Conservation (phyloP, 2,329 filamentous ascomycete genomes). For the Akanthomyces dipterigenus region DNA sequence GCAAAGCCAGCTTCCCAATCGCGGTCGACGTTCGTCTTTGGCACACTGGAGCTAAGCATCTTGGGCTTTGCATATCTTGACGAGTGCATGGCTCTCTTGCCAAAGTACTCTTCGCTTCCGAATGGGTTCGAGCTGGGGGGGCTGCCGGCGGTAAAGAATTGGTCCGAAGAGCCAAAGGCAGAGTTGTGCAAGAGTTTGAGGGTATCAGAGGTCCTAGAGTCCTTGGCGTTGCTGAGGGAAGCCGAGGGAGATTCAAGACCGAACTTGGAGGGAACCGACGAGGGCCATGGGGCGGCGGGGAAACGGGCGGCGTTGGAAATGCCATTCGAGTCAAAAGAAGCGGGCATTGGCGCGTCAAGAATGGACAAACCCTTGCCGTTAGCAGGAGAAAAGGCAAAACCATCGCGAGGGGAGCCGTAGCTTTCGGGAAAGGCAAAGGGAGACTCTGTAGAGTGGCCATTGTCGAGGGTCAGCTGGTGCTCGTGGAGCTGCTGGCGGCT, state of each 20-base stretch:
- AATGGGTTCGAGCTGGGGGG: slow-evolving; percentile 47
- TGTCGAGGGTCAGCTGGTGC: slow-evolving; percentile 47
- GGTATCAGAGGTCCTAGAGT: slow-evolving; percentile 54
- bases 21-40: slow-evolving; percentile 55
- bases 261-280: slow-evolving; percentile 88
- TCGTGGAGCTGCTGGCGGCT: slow-evolving; percentile 37
- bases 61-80: slow-evolving; percentile 61
- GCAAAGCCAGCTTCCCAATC: slow-evolving; percentile 65
- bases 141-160: slow-evolving; percentile 47
- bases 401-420: slow-evolving; percentile 80
- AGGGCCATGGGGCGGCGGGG: slow-evolving; percentile 71
- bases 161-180: slow-evolving; percentile 59
- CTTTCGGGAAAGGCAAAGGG: slow-evolving; percentile 50
- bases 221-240: slow-evolving; percentile 55
- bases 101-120: slow-evolving; percentile 52
- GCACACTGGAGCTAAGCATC: slow-evolving; percentile 61
- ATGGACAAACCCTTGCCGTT: slow-evolving; percentile 72
- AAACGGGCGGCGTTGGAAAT: slow-evolving; percentile 87
- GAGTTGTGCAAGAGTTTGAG: slow-evolving; percentile 60
- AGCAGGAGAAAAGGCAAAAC: slow-evolving; percentile 73
- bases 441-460: slow-evolving; percentile 50
- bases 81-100: slow-evolving; percentile 66
- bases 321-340: slow-evolving; percentile 93
- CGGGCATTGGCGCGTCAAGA: slow-evolving; percentile 83
- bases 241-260: slow-evolving; percentile 79